Evolutionary conservation across 345 rosid genomes (phyloP), one percentile per base, ranked within the genome.

Genomic region (Salix exigua): DNA sequence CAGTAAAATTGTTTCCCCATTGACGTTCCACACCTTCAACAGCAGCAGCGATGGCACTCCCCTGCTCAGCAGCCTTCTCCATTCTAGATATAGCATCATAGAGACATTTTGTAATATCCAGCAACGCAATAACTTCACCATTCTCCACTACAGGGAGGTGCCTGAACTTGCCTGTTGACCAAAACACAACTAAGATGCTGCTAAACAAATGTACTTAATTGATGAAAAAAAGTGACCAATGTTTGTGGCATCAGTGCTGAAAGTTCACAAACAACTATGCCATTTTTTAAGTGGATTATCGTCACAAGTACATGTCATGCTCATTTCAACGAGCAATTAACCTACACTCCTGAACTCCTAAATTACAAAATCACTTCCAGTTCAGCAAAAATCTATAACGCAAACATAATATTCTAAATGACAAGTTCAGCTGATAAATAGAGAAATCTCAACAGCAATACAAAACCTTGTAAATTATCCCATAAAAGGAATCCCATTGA

Each of bases 21-120:
- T 96, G 97, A 77, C 92, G 97, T 82, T 96, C 99, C 44, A 94
- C 98, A 73, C 99, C 99, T 88, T 96, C 99, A 42, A 92, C 99
- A 44, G 98, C 97, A 81, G 97, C 94, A 62, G 98, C 97, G 76
- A 96, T 92, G 26, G 98, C 97, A 83, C 90, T 96, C 10, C 99
- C 97, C 78, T 94, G 95, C 86, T 96, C 99, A 21, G 95, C 98
- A 72, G 95, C 97, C 89, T 94, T 96, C 86, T 96, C 99, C 99
- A 94, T 89, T 80, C 93, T 89, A 9, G 99, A 87, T 72, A 96
- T 96, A 25, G 99, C 99, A 87, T 96, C 98, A 63, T 94, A 96
- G 4, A 96, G 85, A 84, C 99, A 96, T 85, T 88, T 96, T 9
- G 99, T 91, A 63, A 96, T 96, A 82, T 96, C 99, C 83, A 96